Percentiles rank a stretch among this genome's conserved stretches.
Evolutionary conservation across 108 stramenopile species (phyloP).

Genomic region (Conticribra weissflogii): DNA sequence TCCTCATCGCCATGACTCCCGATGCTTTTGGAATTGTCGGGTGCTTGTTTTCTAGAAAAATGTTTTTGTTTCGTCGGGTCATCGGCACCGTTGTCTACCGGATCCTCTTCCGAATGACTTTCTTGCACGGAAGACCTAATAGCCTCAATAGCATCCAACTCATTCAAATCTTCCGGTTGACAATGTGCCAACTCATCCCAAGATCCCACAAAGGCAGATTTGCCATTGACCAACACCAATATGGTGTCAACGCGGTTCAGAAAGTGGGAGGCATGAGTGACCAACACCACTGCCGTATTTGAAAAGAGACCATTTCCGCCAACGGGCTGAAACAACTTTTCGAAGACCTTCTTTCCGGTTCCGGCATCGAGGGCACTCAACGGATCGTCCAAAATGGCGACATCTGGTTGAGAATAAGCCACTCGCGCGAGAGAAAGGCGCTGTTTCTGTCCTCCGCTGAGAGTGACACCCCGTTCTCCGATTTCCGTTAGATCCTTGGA

Average conservation of each 20-base stretch:
- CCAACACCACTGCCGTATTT: conserved; percentile 72
- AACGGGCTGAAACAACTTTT: conserved; percentile 50
- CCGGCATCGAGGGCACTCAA: conserved; percentile 91
- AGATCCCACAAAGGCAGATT: conserved; percentile 64
- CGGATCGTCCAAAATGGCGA: conserved; percentile 90
- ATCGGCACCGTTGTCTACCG: not conserved
- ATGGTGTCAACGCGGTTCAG: conserved; percentile 74
- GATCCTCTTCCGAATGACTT: conserved; percentile 14
- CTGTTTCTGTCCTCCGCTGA: conserved; percentile 88
- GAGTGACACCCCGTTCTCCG: conserved; percentile 93
- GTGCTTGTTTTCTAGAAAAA: conserved; percentile 7
- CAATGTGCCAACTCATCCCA: conserved; percentile 71
- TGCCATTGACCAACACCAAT: conserved; percentile 69
- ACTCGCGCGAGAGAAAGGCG: conserved; percentile 78
- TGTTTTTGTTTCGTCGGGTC: not conserved
- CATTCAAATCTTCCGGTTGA: conserved; percentile 46
- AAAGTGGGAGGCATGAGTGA: conserved; percentile 91
- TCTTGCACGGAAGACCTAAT: conserved; percentile 77
- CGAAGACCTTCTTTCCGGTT: conserved; percentile 82
- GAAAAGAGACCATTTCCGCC: conserved; percentile 41
- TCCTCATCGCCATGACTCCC: conserved; percentile 13
- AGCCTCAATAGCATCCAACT: conserved; percentile 59
- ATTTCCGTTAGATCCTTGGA: conserved; percentile 83
- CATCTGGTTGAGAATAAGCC: conserved; percentile 72
- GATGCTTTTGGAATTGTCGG: not conserved